Conservation (phyloP, 305 asterid species). For the Fraxinus nigra region DNA sequence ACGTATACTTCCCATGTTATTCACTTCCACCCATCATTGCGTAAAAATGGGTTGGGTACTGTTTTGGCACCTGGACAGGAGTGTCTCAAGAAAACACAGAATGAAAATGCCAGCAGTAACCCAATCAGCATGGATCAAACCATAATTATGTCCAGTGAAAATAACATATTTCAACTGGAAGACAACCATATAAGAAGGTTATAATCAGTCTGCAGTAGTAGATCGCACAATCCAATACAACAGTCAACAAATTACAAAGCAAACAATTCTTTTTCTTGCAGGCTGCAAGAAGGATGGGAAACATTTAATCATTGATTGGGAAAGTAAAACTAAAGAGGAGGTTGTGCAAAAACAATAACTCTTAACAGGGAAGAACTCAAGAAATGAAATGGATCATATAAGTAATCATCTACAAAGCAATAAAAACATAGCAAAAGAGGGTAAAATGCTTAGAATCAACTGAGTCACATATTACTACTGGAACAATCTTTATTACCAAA, state of each 20-base stretch:
- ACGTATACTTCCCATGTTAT: not conserved
- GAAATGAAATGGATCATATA: not conserved
- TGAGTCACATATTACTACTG: not conserved
- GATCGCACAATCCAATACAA: not conserved
- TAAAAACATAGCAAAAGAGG: not conserved
- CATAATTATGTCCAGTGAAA: not conserved
- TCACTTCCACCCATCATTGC: not conserved
- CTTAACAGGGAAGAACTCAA: not conserved
- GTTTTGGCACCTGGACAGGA: not conserved
- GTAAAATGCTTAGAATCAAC: not conserved
- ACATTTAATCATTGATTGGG: not conserved
- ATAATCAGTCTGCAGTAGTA: not conserved
- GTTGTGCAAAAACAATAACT: not conserved
- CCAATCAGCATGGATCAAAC: not conserved
- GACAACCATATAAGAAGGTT: not conserved
- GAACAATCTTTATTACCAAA: not conserved
- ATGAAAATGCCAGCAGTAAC: not conserved
- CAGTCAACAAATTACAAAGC: not conserved
- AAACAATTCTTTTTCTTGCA: not conserved
- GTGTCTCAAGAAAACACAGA: not conserved
- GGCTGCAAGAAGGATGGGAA: not conserved
- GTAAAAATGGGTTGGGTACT: not conserved
- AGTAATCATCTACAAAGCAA: not conserved
- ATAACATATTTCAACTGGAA: not conserved
- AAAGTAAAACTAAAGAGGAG: not conserved